phyloP scores from a whole-genome alignment of 345 rosid species.

The Eucalyptus brandiana region DNA sequence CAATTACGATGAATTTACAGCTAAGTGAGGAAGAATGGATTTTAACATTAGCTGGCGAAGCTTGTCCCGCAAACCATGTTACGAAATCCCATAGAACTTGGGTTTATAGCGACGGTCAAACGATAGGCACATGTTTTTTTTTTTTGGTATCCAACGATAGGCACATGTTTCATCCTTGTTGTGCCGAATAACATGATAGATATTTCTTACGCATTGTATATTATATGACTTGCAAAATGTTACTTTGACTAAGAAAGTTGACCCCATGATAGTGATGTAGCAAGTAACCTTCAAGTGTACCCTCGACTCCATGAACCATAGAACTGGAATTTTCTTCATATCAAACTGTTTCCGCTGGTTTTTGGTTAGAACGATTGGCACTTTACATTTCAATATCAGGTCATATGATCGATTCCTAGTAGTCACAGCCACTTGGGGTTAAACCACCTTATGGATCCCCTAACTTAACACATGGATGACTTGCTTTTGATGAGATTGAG shows the following conservation, averaged over 20 bases:
- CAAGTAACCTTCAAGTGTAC: not conserved
- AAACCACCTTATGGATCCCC: not conserved
- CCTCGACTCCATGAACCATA: not conserved
- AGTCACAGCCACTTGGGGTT: not conserved
- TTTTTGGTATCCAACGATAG: too few species aligned
- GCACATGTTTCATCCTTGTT: not conserved
- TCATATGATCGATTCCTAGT: not conserved
- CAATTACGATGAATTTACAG: not conserved
- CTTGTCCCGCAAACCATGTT: not conserved
- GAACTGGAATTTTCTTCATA: not conserved
- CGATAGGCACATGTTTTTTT: not conserved
- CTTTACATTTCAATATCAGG: not conserved
- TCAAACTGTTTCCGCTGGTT: not conserved
- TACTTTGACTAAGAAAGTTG: not conserved
- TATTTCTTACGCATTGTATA: not conserved
- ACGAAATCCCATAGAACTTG: not conserved
- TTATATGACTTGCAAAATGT: not conserved
- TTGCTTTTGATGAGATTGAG: not conserved
- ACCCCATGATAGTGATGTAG: not conserved
- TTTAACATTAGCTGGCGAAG: not conserved
- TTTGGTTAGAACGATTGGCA: not conserved
- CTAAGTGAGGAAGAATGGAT: not conserved
- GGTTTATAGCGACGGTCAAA: not conserved
- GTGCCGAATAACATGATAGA: not conserved
- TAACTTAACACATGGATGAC: not conserved